Percentiles rank a stretch among this genome's conserved stretches.
Conservation (phyloP, 1,139 yeast species). For the Petasospora fabianii region DNA sequence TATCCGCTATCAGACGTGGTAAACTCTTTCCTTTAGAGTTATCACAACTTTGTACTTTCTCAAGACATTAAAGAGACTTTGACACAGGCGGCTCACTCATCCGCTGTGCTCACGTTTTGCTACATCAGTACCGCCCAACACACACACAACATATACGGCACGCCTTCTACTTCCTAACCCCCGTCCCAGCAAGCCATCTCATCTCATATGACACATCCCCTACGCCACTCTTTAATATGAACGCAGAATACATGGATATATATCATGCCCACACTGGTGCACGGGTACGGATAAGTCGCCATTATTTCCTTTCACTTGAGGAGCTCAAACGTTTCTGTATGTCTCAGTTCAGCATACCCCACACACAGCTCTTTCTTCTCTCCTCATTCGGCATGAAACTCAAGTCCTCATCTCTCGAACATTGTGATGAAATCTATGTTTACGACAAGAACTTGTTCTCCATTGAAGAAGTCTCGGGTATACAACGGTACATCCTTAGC, state of each 20-base stretch:
- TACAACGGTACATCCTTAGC: slow-evolving; percentile 12
- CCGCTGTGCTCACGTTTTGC: background rate
- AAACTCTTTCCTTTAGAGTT: background rate
- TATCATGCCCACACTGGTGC: slow-evolving; percentile 42
- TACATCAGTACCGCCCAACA: background rate
- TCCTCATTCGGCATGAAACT: slow-evolving; percentile 64
- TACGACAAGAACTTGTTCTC: slow-evolving; percentile 56
- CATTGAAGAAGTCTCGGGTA: slow-evolving; percentile 9
- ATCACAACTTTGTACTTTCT: background rate
- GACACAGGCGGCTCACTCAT: background rate
- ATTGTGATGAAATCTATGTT: slow-evolving; percentile 46
- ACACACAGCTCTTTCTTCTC: slow-evolving; percentile 51
- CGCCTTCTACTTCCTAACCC: background rate
- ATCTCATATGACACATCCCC: slow-evolving; percentile 1
- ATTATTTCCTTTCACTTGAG: slow-evolving; percentile 36
- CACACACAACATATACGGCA: background rate
- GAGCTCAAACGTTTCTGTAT: slow-evolving; percentile 45
- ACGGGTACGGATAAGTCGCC: slow-evolving; percentile 30
- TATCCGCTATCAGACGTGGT: too few species aligned
- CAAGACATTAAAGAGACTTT: background rate
- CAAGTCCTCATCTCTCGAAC: slow-evolving; percentile 38
- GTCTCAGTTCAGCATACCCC: slow-evolving; percentile 38
- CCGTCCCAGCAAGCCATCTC: slow-evolving; percentile 1
- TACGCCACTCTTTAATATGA: too few species aligned
- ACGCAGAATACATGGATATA: slow-evolving; percentile 27